Evolutionary conservation across 805 yeast genomes (phyloP).

Genomic region (Zygosaccharomyces rouxii): DNA sequence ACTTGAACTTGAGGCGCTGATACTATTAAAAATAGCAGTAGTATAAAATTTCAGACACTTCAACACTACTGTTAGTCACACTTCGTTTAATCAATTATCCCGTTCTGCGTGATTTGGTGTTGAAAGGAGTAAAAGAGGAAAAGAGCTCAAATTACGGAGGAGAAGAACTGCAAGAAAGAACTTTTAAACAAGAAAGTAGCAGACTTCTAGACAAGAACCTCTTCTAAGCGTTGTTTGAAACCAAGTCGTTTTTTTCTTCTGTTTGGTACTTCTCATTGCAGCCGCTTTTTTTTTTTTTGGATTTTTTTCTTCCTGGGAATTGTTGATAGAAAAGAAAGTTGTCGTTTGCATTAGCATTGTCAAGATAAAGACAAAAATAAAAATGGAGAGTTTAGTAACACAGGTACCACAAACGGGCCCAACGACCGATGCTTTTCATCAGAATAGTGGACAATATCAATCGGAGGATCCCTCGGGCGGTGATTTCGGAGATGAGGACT

Average conservation of each 20-base stretch:
- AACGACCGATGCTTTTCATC: background rate
- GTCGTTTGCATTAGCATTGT: too few relatives aligned
- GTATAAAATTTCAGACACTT: background rate
- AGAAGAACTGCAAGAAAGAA: background rate
- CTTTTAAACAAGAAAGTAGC: background rate
- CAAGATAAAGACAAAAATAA: too few relatives aligned
- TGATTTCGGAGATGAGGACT: conserved; percentile 31
- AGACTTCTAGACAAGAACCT: too few relatives aligned
- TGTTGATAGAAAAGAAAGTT: too few relatives aligned
- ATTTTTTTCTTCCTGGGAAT: too few relatives aligned
- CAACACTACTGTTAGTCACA: too few relatives aligned
- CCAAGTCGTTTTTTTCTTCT: too few relatives aligned
- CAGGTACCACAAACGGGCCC: background rate
- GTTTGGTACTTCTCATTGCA: too few relatives aligned
- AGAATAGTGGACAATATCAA: background rate
- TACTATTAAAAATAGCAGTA: background rate
- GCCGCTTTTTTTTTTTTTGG: too few relatives aligned
- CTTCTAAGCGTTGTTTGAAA: background rate
- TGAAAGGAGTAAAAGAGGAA: background rate
- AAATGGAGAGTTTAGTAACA: background rate
- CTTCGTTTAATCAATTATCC: background rate
- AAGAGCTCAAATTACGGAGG: background rate
- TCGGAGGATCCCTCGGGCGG: background rate
- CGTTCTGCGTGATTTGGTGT: background rate
- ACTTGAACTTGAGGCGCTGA: background rate